phyloP scores from a whole-genome alignment of 1,139 yeast genomes.

The Yamadazyma mexicana region DNA sequence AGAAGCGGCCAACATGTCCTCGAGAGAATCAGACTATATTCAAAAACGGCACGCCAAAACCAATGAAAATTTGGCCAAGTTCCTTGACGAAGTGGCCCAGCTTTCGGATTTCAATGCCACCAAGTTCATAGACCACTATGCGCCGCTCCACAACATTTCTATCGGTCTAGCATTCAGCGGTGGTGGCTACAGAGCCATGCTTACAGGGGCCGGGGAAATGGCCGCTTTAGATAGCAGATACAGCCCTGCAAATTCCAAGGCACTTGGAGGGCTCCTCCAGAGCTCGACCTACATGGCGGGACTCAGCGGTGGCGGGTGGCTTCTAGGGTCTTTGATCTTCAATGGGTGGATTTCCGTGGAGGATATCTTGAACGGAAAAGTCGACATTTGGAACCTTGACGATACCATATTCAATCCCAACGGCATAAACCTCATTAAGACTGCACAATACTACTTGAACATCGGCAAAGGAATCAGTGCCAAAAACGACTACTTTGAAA shows the following conservation, averaged over 20 bases:
- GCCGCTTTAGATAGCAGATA: slow-evolving; percentile 81
- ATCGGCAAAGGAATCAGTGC: slow-evolving; percentile 29
- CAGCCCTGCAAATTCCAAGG: slow-evolving; percentile 35
- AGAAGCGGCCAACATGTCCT: slow-evolving; percentile 27
- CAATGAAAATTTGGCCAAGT: slow-evolving; percentile 30
- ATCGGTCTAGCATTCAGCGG: slow-evolving; percentile 61
- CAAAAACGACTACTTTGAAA: slow-evolving; percentile 37
- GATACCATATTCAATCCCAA: slow-evolving; percentile 41
- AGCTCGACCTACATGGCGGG: slow-evolving; percentile 38
- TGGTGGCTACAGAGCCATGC: slow-evolving; percentile 92
- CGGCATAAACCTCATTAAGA: slow-evolving; percentile 35
- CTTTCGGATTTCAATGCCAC: slow-evolving; percentile 35
- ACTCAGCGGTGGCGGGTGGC: slow-evolving; percentile 43
- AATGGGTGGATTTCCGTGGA: slow-evolving; percentile 37
- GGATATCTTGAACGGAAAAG: slow-evolving; percentile 27
- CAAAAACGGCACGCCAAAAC: slow-evolving; percentile 28
- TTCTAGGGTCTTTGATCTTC: slow-evolving; percentile 34
- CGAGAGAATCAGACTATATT: slow-evolving; percentile 30
- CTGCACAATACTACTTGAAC: slow-evolving; percentile 33
- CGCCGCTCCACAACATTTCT: slow-evolving; percentile 32
- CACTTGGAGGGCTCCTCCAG: slow-evolving; percentile 40
- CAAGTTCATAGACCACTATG: slow-evolving; percentile 25
- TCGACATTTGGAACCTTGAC: slow-evolving; percentile 39
- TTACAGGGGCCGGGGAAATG: slow-evolving; percentile 83
- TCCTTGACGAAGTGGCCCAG: slow-evolving; percentile 31